phyloP scores from a whole-genome alignment of 2,329 filamentous ascomycete genomes.

The Cephalotrichum gorgonifer region DNA sequence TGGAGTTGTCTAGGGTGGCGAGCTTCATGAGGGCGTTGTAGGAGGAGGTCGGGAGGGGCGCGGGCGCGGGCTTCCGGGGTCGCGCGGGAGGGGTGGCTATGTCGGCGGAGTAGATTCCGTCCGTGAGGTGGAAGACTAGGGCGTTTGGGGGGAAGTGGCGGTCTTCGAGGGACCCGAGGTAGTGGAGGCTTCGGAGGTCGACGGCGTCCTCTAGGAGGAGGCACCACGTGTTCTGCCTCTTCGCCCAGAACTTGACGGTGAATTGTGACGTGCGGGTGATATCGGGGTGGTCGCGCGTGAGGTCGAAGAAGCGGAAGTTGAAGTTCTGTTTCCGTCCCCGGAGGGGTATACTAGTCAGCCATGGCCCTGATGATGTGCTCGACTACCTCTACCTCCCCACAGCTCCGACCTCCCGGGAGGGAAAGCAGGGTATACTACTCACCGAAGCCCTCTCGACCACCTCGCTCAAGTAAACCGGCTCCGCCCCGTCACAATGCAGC shows the following conservation, averaged over 20 bases:
- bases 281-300: slow-evolving; percentile 49
- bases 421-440: slow-evolving; percentile 8
- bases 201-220: slow-evolving; percentile 64
- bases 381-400: too few species aligned
- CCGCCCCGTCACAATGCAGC: slow-evolving; percentile 55
- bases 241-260: slow-evolving; percentile 66
- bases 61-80: slow-evolving; percentile 37
- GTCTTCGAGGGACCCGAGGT: slow-evolving; percentile 61
- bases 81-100: slow-evolving; percentile 38
- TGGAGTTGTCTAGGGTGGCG: slow-evolving; percentile 78
- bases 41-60: slow-evolving; percentile 55
- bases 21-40: slow-evolving; percentile 84
- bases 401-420: too few species aligned
- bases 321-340: slow-evolving; percentile 60
- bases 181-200: slow-evolving; percentile 64
- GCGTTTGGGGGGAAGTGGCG: slow-evolving; percentile 72
- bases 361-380: slow-evolving; percentile 6
- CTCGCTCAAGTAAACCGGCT: slow-evolving; percentile 85
- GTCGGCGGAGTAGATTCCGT: slow-evolving; percentile 78
- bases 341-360: too few species aligned
- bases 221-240: slow-evolving; percentile 37
- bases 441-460: slow-evolving; percentile 64
- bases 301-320: slow-evolving; percentile 76
- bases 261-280: slow-evolving; percentile 57
- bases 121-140: slow-evolving; percentile 72